These are phyloP conservation scores for Trypanosoma brucei DNA, from an alignment of 208 protist genomes.

Conservation along the genomic window DNA sequence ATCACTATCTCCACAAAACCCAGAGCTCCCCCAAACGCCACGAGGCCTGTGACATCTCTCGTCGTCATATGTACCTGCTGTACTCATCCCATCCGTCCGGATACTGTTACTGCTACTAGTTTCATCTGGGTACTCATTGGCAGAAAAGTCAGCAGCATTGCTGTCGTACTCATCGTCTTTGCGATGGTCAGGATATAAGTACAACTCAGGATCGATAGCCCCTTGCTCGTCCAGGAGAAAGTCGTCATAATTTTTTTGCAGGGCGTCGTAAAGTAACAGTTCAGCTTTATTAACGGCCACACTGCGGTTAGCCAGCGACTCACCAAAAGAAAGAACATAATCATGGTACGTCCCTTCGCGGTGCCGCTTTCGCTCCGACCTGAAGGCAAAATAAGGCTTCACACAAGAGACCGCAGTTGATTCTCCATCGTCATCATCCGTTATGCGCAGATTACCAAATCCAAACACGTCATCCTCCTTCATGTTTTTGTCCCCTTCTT, in stretches of 20 bases:
- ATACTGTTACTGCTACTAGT: constrained; percentile 23
- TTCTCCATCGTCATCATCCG: background rate
- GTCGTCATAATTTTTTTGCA: constrained; percentile 28
- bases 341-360: constrained; percentile 10
- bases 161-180: constrained; percentile 90
- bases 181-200: constrained; percentile 82
- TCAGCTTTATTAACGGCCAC: background rate
- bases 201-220: constrained; percentile 45
- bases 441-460: constrained; percentile 33
- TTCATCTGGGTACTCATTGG: constrained; percentile 85
- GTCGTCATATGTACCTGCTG: background rate
- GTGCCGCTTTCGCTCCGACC: constrained; percentile 13
- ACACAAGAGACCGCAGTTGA: background rate
- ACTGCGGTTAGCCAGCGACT: background rate
- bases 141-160: constrained; percentile 83
- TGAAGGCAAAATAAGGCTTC: background rate
- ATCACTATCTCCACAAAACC: constrained; percentile 54
- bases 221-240: constrained; percentile 20
- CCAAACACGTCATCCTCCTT: constrained; percentile 32
- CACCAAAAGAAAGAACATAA: constrained; percentile 12
- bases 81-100: too few relatives aligned
- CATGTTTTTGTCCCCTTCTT: background rate
- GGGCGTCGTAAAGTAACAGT: constrained; percentile 17
- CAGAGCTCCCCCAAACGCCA: constrained; percentile 18
- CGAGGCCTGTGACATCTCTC: background rate